Evolutionary conservation across 306 rosid species (phyloP), one percentile per base, ranked within the genome.

Genomic region (Prunus armeniaca): DNA sequence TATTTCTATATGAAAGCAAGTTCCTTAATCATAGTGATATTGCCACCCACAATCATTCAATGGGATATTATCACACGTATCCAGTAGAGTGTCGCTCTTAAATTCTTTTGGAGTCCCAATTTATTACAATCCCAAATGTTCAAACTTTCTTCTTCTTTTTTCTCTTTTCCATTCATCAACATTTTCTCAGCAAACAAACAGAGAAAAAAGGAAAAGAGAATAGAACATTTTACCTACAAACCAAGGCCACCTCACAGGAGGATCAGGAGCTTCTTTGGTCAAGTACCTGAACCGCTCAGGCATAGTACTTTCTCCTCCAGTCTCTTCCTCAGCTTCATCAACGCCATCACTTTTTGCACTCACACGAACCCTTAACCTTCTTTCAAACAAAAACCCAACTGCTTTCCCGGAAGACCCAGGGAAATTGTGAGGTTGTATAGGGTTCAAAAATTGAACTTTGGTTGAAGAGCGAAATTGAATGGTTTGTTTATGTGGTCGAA

Each of bases 181-280:
- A 63, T 69, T 81, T 55, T 65, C 81, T 15, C 25, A 43, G 51
- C 60, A 69, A 70, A 25, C 70, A 82, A 71, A 67, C 19, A 75
- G 80, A 79, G 1, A 27, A 25, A 60, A 66, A 22, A 63, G 2
- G 10, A 4, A 9, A 51, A 5, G 55, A 67, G 19, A 49, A 51
- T 54, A 43, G 8, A 25, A 85, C 64, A 32, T 18, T 47, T 68
- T 78, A 90, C 99, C 97, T 1, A 92, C 83, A 80, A 95, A 51
- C 87, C 83, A 92, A 17, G 97, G 97, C 99, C 99, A 95, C 74
- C 90, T 82, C 32, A 88, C 67, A 52, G 96, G 93, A 66, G 88
- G 83, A 74, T 85, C 88, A 4, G 97, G 85, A 84, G 87, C 93
- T 89, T 95, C 97, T 81, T 80, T 87, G 41, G 89, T 12, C 47